Percentiles rank a stretch among this genome's conserved stretches.
phyloP scores from a whole-genome alignment of 1,139 yeast genomes.

The Magnusiomyces sp. region DNA sequence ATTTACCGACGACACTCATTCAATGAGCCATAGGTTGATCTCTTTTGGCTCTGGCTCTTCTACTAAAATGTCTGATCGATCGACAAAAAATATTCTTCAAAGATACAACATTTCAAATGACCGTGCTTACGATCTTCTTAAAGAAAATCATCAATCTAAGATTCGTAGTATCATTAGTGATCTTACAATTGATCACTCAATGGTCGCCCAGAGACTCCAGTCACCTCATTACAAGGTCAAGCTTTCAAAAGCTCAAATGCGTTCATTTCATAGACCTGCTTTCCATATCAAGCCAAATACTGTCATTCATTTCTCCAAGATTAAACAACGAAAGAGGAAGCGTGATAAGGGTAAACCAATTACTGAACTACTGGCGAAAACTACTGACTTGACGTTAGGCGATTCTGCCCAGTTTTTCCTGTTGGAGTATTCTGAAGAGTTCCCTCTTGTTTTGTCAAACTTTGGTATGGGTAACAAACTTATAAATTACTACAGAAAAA shows the following conservation, averaged over 20 bases:
- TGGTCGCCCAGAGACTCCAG: slow-evolving; percentile 80
- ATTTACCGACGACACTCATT: slow-evolving; percentile 43
- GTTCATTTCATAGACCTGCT: slow-evolving; percentile 74
- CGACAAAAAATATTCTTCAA: slow-evolving; percentile 15
- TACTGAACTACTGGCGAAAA: slow-evolving; percentile 59
- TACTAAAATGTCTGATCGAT: background rate
- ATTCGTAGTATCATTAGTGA: slow-evolving; percentile 91
- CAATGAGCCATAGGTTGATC: background rate
- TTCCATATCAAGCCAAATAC: slow-evolving; percentile 75
- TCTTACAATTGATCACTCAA: slow-evolving; percentile 81
- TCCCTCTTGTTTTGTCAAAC: slow-evolving; percentile 72
- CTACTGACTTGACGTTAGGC: slow-evolving; percentile 72
- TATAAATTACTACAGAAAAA: slow-evolving; percentile 86
- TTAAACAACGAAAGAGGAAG: slow-evolving; percentile 77
- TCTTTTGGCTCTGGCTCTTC: background rate
- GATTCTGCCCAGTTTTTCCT: slow-evolving; percentile 73
- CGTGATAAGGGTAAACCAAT: slow-evolving; percentile 80
- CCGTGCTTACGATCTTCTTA: slow-evolving; percentile 69
- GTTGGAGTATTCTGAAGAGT: slow-evolving; percentile 86
- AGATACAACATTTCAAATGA: slow-evolving; percentile 86
- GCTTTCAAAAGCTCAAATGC: slow-evolving; percentile 56
- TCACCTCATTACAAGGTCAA: slow-evolving; percentile 86
- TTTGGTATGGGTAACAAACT: slow-evolving; percentile 96
- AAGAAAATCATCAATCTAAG: slow-evolving; percentile 81
- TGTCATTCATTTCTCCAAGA: slow-evolving; percentile 61